Conservation (phyloP, 129 eudicot species). For the Flaveria bidentis region DNA sequence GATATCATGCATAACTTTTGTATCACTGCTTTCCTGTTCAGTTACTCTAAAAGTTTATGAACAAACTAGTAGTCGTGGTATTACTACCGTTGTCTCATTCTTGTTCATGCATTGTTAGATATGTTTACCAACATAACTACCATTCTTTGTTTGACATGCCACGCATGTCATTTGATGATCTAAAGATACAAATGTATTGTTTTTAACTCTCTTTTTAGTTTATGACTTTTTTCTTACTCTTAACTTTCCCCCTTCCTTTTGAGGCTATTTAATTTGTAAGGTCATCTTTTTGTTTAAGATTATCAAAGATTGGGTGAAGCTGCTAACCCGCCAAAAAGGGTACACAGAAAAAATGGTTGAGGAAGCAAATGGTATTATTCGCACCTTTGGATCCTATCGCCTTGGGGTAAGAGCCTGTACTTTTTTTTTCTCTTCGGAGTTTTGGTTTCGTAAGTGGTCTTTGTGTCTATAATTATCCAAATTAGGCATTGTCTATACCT, state of each 20-base stretch:
- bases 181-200: conserved; percentile 3
- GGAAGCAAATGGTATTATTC: conserved; percentile 43
- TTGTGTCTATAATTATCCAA: conserved; percentile 1
- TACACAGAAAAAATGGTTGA: conserved; percentile 45
- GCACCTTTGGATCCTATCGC: conserved; percentile 51
- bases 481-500: background rate
- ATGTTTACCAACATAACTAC: conserved; percentile 5
- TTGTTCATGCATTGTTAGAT: background rate
- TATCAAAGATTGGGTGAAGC: conserved; percentile 45
- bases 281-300: conserved; percentile 29
- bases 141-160: conserved; percentile 14
- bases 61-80: background rate
- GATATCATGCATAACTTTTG: conserved; percentile 11
- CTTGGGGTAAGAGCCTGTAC: conserved; percentile 34
- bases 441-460: conserved; percentile 16
- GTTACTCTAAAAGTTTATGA: background rate
- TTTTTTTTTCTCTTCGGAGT: background rate
- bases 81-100: background rate
- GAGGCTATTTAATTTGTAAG: conserved; percentile 12
- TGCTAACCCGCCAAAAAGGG: conserved; percentile 43
- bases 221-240: background rate
- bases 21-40: conserved; percentile 20
- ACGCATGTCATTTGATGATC: conserved; percentile 20
- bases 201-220: background rate
- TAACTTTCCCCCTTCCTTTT: background rate